Conservation (phyloP, 2,329 filamentous ascomycete species). For the Aureobasidium sp. region DNA sequence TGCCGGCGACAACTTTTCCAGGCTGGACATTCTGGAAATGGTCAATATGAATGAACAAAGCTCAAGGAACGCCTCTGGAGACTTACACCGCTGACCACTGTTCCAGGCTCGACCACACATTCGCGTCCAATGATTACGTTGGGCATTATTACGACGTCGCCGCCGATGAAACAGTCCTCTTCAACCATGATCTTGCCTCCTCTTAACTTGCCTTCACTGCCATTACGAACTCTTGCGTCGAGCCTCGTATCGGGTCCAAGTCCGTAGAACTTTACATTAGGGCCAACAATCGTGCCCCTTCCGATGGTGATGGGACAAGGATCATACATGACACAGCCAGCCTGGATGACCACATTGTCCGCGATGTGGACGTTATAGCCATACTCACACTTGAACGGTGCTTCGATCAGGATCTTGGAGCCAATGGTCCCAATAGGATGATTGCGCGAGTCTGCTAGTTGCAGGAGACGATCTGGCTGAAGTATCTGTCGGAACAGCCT, state of each 20-base stretch:
- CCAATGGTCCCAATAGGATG: conserved; percentile 56
- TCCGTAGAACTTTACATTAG: conserved; percentile 79
- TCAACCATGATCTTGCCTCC: conserved; percentile 69
- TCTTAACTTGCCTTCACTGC: conserved; percentile 61
- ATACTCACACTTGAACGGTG: conserved; percentile 88
- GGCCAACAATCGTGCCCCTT: conserved; percentile 59
- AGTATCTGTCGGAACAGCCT: conserved; percentile 65
- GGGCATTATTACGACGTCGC: conserved; percentile 52
- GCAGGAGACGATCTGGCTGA: conserved; percentile 44
- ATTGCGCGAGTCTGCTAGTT: conserved; percentile 29
- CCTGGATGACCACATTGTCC: conserved; percentile 72
- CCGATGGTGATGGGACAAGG: conserved; percentile 78
- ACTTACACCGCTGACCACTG: conserved; percentile 46
- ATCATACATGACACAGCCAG: conserved; percentile 79
- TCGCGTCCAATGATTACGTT: conserved; percentile 46
- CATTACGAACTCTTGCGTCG: conserved; percentile 65
- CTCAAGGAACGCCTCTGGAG: conserved; percentile 22
- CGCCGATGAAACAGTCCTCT: conserved; percentile 59
- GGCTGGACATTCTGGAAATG: conserved; percentile 34
- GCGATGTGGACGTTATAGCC: conserved; percentile 91
- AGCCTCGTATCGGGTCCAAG: conserved; percentile 63
- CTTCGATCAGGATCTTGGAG: conserved; percentile 69
- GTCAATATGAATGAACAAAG: not conserved
- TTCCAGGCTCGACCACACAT: conserved; percentile 45
- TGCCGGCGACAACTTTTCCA: conserved; percentile 38